Evolutionary conservation across 192 early-diverging fungal genomes (phyloP).

Genomic region (Thoreauomyces humboldtii): DNA sequence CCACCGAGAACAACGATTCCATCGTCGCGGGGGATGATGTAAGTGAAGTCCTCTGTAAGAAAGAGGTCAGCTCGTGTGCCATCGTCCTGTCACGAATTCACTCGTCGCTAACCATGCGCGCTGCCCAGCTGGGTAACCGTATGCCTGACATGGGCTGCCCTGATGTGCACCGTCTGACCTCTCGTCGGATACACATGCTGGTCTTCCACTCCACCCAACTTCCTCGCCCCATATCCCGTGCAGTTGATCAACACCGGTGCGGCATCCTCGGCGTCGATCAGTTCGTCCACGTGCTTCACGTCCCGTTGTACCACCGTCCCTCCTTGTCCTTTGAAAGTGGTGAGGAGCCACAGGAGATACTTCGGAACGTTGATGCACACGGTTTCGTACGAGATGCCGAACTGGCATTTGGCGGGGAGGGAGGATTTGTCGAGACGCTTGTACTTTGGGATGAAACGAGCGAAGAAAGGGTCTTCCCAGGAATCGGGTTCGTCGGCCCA

Average conservation of each 20-base stretch:
- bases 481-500: slow-evolving; percentile 51
- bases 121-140: slow-evolving; percentile 51
- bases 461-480: slow-evolving; percentile 66
- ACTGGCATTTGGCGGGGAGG: slow-evolving; percentile 51
- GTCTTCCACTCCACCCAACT: slow-evolving; percentile 73
- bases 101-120: background rate
- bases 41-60: slow-evolving; percentile 55
- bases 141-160: slow-evolving; percentile 65
- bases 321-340: slow-evolving; percentile 52
- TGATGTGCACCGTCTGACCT: slow-evolving; percentile 77
- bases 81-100: background rate
- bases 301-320: slow-evolving; percentile 40
- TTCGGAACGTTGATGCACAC: slow-evolving; percentile 61
- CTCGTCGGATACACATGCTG: slow-evolving; percentile 68
- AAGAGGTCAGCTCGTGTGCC: background rate
- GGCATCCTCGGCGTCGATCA: slow-evolving; percentile 28
- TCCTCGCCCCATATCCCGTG: slow-evolving; percentile 67
- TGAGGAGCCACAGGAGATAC: slow-evolving; percentile 65
- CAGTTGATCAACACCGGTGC: slow-evolving; percentile 75
- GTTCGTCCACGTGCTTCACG: slow-evolving; percentile 46
- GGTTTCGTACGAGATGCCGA: slow-evolving; percentile 64
- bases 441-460: slow-evolving; percentile 41
- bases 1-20: slow-evolving; percentile 77
- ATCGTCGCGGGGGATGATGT: slow-evolving; percentile 81
- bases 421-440: slow-evolving; percentile 25